Conservation (phyloP, 257 asterid genomes). For the Fraxinus pennsylvanica region DNA sequence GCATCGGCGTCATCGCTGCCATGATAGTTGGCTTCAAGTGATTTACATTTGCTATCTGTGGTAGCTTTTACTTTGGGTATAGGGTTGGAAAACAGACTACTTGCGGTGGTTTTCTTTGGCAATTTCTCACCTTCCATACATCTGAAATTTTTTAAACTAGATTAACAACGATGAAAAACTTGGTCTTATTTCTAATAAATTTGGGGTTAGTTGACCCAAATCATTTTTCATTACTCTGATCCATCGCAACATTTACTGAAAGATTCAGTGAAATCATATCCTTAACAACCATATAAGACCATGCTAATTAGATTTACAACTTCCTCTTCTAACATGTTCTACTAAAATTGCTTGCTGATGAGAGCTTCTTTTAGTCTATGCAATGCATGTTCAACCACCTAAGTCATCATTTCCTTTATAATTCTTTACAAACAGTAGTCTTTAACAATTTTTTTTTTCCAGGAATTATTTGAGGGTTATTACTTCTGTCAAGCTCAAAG, state of each 20-base stretch:
- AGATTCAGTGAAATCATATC: background rate
- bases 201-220: background rate
- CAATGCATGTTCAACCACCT: background rate
- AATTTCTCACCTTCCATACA: background rate
- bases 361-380: background rate
- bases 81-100: background rate
- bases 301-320: background rate
- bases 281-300: background rate
- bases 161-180: background rate
- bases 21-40: background rate
- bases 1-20: background rate
- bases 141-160: background rate
- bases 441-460: slow-evolving; percentile 19
- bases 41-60: background rate
- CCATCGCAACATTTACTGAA: background rate
- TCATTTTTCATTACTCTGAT: background rate
- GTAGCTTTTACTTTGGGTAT: background rate
- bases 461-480: slow-evolving; percentile 97
- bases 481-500: slow-evolving; percentile 99
- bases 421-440: background rate
- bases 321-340: background rate
- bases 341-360: background rate
- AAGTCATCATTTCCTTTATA: background rate
- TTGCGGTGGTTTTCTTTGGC: background rate
- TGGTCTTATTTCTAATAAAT: background rate